phyloP scores from a whole-genome alignment of 805 yeast genomes.

The Cyberlindnera americana region DNA sequence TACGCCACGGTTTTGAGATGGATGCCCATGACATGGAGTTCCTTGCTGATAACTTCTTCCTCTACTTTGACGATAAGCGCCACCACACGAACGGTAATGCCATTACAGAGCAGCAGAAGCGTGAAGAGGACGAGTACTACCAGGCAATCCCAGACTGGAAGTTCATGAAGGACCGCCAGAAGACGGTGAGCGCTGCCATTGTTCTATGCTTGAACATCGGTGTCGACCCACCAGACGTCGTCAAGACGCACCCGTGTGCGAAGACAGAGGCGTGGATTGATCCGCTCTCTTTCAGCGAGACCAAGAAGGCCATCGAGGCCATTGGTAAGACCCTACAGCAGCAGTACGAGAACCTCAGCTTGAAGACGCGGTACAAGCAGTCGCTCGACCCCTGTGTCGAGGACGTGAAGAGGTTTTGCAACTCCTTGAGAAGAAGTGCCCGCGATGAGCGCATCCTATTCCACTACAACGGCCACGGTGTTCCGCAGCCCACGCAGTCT shows the following conservation, averaged over 20 bases:
- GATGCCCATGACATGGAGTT: conserved; percentile 55
- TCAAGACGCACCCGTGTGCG: conserved; percentile 91
- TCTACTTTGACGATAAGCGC: conserved; percentile 87
- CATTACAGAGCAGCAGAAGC: conserved; percentile 49
- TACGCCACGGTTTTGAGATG: conserved; percentile 68
- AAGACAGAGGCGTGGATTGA: conserved; percentile 91
- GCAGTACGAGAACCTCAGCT: conserved; percentile 85
- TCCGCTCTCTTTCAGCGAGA: conserved; percentile 75
- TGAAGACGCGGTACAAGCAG: conserved; percentile 86
- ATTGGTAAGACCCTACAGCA: conserved; percentile 85
- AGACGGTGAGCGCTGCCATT: conserved; percentile 90
- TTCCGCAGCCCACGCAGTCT: conserved; percentile 91
- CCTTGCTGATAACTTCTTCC: conserved; percentile 65
- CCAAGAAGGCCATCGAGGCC: conserved; percentile 85
- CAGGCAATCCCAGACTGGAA: conserved; percentile 90
- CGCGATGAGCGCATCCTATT: conserved; percentile 90
- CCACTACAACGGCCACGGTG: conserved; percentile 98
- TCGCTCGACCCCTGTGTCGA: conserved; percentile 93
- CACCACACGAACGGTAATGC: conserved; percentile 91
- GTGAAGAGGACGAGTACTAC: conserved; percentile 44
- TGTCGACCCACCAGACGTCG: conserved; percentile 95
- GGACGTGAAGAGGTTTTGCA: conserved; percentile 88
- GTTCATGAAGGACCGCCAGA: conserved; percentile 80
- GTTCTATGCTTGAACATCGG: conserved; percentile 89
- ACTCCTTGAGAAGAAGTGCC: conserved; percentile 82